Conservation (phyloP, 345 rosid genomes). For the Cardiospermum halicacabum region DNA sequence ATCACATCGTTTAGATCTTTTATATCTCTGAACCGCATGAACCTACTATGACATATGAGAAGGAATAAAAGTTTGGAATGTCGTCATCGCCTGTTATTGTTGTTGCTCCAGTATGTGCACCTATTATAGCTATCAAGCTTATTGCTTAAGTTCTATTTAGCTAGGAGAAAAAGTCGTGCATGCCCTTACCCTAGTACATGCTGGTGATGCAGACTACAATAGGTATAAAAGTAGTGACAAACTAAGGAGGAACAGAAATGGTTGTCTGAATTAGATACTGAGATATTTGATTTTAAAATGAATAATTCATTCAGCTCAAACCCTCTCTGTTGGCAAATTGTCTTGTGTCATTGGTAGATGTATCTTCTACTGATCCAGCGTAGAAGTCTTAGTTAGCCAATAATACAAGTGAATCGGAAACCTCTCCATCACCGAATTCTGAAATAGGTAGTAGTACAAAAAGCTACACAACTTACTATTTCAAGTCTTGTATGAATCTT, state of each 20-base stretch:
- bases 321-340: conserved; percentile 44
- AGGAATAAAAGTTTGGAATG: conserved; percentile 75
- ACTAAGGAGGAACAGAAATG: conserved; percentile 8
- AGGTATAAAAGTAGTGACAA: conserved; percentile 15
- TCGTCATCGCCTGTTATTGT: too few species aligned
- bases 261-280: conserved; percentile 22
- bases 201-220: conserved; percentile 1
- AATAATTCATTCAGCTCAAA: conserved; percentile 56
- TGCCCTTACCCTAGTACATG: conserved; percentile 32
- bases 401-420: conserved; percentile 20
- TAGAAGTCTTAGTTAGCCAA: conserved; percentile 20
- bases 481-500: conserved; percentile 65
- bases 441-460: conserved; percentile 56
- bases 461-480: conserved; percentile 60
- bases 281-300: conserved; percentile 35
- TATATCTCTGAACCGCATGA: neutral
- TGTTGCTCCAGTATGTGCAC: too few species aligned
- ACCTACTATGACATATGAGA: conserved; percentile 8
- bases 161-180: conserved; percentile 83
- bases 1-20: neutral
- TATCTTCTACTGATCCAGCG: conserved; percentile 42
- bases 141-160: conserved; percentile 55
- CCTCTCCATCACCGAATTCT: conserved; percentile 48
- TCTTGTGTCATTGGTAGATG: conserved; percentile 21
- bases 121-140: too few species aligned